Evolutionary conservation across 75 land plant genomes (phyloP).

Genomic region (Cunninghamia lanceolata): DNA sequence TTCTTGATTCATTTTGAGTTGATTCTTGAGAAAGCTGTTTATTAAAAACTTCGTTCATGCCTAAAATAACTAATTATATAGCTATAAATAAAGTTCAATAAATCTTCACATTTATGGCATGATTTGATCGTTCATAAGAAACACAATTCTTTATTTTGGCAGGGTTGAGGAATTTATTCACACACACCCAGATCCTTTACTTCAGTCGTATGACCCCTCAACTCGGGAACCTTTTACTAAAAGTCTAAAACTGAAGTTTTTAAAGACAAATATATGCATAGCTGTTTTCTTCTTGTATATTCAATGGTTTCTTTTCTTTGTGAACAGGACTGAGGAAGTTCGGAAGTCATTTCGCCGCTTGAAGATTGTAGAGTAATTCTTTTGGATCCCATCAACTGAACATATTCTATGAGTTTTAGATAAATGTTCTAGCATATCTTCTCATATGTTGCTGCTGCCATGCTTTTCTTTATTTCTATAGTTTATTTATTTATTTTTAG

Average conservation of each 20-base stretch:
- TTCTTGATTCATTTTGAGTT: background rate
- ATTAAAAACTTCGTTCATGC: background rate
- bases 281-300: background rate
- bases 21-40: background rate
- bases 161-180: slow-evolving; percentile 12
- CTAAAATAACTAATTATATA: background rate
- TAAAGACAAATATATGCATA: background rate
- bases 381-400: background rate
- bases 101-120: background rate
- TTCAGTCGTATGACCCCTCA: background rate
- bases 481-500: background rate
- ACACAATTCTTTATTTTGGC: background rate
- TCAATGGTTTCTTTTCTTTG: background rate
- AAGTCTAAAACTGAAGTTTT: background rate
- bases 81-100: background rate
- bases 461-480: background rate
- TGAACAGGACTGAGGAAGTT: slow-evolving; percentile 3
- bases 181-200: slow-evolving; percentile 11
- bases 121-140: background rate
- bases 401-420: background rate
- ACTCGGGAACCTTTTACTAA: background rate
- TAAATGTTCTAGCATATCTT: background rate
- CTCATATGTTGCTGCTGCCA: background rate
- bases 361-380: slow-evolving; percentile 1
- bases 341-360: background rate